These are phyloP conservation scores for Teunomyces barrocoloradensis DNA, from an alignment of 805 yeast genomes.

Conservation along the genomic window DNA sequence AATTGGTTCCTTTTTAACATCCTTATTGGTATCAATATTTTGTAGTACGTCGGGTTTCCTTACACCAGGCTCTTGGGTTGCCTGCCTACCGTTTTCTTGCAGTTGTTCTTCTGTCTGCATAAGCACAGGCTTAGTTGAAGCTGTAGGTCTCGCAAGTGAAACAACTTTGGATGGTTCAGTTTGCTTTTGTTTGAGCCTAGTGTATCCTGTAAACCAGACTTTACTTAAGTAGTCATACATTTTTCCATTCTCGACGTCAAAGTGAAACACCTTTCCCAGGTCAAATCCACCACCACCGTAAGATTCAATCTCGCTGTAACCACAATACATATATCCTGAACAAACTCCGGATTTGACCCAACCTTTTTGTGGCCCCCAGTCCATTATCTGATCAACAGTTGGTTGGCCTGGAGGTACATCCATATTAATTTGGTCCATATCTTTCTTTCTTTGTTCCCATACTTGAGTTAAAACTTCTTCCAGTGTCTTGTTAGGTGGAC, in stretches of 20 bases:
- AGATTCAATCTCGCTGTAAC: conserved; percentile 28
- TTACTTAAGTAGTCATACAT: conserved; percentile 31
- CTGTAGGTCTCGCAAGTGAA: not conserved
- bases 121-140: not conserved
- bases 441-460: conserved; percentile 25
- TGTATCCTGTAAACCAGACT: conserved; percentile 30
- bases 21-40: not conserved
- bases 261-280: conserved; percentile 24
- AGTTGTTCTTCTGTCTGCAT: not conserved
- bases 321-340: conserved; percentile 39
- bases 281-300: conserved; percentile 14
- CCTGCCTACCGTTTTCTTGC: not conserved
- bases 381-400: conserved; percentile 13
- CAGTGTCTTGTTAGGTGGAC: conserved; percentile 15
- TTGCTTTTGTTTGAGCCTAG: not conserved
- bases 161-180: not conserved
- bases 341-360: conserved; percentile 40
- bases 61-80: not conserved
- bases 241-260: conserved; percentile 12
- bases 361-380: conserved; percentile 39
- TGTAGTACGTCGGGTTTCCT: not conserved
- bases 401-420: conserved; percentile 10
- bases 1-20: not conserved
- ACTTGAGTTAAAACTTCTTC: conserved; percentile 16
- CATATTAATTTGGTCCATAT: conserved; percentile 30